Conservation (phyloP, 306 rosid genomes). For the Nissolia schottii region DNA sequence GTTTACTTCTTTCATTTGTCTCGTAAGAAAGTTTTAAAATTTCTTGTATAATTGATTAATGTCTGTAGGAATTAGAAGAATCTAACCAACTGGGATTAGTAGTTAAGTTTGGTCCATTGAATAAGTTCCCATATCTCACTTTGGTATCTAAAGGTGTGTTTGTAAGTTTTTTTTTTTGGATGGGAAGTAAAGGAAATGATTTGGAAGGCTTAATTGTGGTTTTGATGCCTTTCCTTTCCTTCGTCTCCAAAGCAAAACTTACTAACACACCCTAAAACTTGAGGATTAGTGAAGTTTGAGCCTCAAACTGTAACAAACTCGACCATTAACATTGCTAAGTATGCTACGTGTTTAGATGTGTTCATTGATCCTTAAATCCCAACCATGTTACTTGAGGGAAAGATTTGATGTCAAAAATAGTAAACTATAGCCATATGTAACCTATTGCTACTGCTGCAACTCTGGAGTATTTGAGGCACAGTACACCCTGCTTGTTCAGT, state of each 20-base stretch:
- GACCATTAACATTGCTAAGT: background rate
- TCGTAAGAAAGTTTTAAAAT: background rate
- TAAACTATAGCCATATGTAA: constrained; percentile 8
- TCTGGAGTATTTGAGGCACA: background rate
- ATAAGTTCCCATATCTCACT: background rate
- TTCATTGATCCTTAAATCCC: constrained; percentile 14
- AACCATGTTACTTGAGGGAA: background rate
- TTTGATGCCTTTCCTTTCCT: too few relatives aligned
- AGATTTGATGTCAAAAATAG: background rate
- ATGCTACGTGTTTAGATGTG: constrained; percentile 1
- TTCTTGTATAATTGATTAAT: background rate
- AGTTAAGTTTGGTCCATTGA: background rate
- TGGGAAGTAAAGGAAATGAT: too few relatives aligned
- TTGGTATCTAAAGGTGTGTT: constrained; percentile 11
- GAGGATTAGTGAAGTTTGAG: constrained; percentile 2
- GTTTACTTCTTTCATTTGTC: background rate
- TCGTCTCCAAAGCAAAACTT: too few relatives aligned
- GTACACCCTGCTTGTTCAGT: background rate
- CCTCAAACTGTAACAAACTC: background rate
- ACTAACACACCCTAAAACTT: too few relatives aligned
- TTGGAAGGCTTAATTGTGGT: too few relatives aligned
- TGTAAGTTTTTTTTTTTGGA: too few relatives aligned
- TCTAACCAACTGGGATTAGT: background rate
- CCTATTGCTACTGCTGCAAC: background rate
- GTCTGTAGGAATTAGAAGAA: background rate